phyloP scores from a whole-genome alignment of 2,329 filamentous ascomycete genomes.

The Zymoseptoria ardabiliae region DNA sequence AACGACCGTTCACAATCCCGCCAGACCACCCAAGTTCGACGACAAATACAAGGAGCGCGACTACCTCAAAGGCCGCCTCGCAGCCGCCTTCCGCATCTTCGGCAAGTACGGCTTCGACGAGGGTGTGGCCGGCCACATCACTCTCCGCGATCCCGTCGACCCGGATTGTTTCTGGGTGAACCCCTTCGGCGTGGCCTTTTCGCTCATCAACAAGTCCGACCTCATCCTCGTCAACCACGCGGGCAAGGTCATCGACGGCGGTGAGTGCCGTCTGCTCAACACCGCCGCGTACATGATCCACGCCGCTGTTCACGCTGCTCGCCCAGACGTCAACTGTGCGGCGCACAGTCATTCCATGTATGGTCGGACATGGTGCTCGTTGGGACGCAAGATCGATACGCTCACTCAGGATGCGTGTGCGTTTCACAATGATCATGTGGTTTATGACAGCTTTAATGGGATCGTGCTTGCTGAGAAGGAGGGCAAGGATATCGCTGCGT shows the following conservation, averaged over 20 bases:
- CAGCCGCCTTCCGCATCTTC: constrained; percentile 40
- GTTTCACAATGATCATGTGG: constrained; percentile 35
- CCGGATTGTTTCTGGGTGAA: constrained; percentile 30
- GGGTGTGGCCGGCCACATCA: constrained; percentile 38
- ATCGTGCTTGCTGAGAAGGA: constrained; percentile 41
- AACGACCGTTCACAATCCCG: background rate
- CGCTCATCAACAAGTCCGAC: constrained; percentile 38
- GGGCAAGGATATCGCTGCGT: constrained; percentile 37
- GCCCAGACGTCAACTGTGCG: constrained; percentile 41
- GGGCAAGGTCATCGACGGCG: constrained; percentile 38
- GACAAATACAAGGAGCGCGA: constrained; percentile 34
- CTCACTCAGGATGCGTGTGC: constrained; percentile 39
- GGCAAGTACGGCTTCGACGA: constrained; percentile 36
- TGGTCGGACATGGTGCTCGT: constrained; percentile 37
- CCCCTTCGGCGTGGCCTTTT: constrained; percentile 38
- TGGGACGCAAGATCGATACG: constrained; percentile 39
- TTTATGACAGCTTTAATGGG: constrained; percentile 41
- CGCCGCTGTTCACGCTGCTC: constrained; percentile 33
- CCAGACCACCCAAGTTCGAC: constrained; percentile 28
- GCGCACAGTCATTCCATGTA: constrained; percentile 41
- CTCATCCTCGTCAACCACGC: constrained; percentile 39
- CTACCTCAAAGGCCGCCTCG: constrained; percentile 39
- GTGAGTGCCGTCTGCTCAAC: constrained; percentile 34
- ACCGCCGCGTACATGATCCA: constrained; percentile 44
- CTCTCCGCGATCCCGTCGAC: constrained; percentile 32